These are phyloP conservation scores for Lippia alba DNA, from an alignment of 305 asterid genomes.

Conservation along the genomic window DNA sequence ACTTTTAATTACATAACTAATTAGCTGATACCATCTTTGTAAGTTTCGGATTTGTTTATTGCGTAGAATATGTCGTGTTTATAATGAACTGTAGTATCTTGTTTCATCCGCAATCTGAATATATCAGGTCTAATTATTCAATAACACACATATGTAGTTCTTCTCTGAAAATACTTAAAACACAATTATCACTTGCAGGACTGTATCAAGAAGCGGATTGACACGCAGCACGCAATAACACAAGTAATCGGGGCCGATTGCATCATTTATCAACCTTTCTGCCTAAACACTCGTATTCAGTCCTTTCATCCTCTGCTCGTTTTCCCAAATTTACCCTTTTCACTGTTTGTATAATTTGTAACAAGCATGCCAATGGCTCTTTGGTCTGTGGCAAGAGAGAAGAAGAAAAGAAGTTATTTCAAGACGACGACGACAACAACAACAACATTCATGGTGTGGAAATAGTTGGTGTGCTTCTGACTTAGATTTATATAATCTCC, in stretches of 20 bases:
- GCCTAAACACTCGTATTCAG: conserved; percentile 42
- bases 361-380: conserved; percentile 77
- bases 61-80: background rate
- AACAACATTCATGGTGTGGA: conserved; percentile 17
- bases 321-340: conserved; percentile 48
- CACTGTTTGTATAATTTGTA: conserved; percentile 64
- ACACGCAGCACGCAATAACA: conserved; percentile 83
- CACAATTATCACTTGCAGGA: conserved; percentile 54
- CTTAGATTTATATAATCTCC: conserved; percentile 64
- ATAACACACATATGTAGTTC: background rate
- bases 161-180: conserved; percentile 6
- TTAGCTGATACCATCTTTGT: too few species aligned
- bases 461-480: conserved; percentile 75
- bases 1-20: too few species aligned
- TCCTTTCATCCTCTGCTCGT: conserved; percentile 37
- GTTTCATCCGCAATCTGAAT: background rate
- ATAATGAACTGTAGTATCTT: background rate
- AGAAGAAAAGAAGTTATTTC: conserved; percentile 36
- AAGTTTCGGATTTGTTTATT: too few species aligned
- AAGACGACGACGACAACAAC: conserved; percentile 14
- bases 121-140: background rate
- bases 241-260: conserved; percentile 33
- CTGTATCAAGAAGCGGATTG: conserved; percentile 68
- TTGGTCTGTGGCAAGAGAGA: conserved; percentile 54
- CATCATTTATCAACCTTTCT: conserved; percentile 44